phyloP scores from a whole-genome alignment of 2,329 filamentous ascomycete genomes.

The Tothia fuscella region DNA sequence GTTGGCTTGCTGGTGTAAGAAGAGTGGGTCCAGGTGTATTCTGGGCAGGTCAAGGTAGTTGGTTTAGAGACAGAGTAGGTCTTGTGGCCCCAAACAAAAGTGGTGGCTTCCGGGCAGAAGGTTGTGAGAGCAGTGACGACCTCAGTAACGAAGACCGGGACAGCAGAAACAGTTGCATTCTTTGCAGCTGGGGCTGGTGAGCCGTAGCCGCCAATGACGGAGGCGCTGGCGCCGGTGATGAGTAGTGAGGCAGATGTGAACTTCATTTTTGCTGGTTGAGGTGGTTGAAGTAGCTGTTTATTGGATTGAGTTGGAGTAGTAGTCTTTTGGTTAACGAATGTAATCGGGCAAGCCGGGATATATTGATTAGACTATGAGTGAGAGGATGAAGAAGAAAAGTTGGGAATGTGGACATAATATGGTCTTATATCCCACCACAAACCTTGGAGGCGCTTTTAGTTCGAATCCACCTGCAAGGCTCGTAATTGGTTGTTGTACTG shows the following conservation, averaged over 20 bases:
- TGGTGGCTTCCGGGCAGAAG: slow-evolving; percentile 18
- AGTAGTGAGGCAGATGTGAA: slow-evolving; percentile 22
- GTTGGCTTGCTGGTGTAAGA: no score
- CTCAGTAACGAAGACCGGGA: slow-evolving; percentile 19
- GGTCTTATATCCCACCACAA: slow-evolving; percentile 1
- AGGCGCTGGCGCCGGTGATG: slow-evolving; percentile 20
- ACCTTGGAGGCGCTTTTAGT: not conserved
- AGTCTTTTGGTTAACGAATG: slow-evolving; percentile 24
- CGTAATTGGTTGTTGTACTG: not conserved
- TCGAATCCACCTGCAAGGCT: not conserved
- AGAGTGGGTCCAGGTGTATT: no score
- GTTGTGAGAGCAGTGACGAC: slow-evolving; percentile 18
- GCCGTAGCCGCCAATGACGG: slow-evolving; percentile 2
- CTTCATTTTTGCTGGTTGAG: slow-evolving; percentile 27
- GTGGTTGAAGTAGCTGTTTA: slow-evolving; percentile 12
- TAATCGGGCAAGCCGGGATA: slow-evolving; percentile 27
- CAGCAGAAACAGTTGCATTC: slow-evolving; percentile 7
- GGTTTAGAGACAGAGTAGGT: slow-evolving; percentile 23
- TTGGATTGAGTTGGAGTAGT: slow-evolving; percentile 16
- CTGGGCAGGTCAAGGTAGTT: slow-evolving; percentile 1
- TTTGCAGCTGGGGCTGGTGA: slow-evolving; percentile 9
- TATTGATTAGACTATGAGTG: slow-evolving; percentile 6
- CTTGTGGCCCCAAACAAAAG: slow-evolving; percentile 18
- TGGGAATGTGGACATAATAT: not conserved
- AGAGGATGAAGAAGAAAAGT: not conserved